phyloP scores from a whole-genome alignment of 805 yeast genomes.

The Spencermartinsiella europaea region DNA sequence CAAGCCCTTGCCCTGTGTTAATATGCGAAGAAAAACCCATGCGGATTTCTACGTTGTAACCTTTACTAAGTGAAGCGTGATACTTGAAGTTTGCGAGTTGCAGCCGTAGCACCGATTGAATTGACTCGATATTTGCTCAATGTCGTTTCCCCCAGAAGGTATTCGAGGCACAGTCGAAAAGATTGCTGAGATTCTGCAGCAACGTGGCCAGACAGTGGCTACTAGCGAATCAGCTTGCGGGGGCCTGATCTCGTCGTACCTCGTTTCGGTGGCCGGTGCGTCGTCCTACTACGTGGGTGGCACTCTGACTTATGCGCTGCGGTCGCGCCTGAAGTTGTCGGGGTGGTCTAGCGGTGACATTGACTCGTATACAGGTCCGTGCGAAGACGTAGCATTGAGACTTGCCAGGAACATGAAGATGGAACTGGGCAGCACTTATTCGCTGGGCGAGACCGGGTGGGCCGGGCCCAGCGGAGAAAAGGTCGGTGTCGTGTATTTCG shows the following conservation, averaged over 20 bases:
- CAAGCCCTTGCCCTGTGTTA: too few relatives aligned
- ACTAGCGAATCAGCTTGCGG: slow-evolving; percentile 90
- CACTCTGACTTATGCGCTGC: slow-evolving; percentile 69
- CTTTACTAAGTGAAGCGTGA: too few relatives aligned
- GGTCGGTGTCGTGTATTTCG: slow-evolving; percentile 65
- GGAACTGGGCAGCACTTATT: slow-evolving; percentile 79
- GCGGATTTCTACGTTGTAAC: too few relatives aligned
- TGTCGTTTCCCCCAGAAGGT: slow-evolving; percentile 55
- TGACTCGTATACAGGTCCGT: slow-evolving; percentile 71
- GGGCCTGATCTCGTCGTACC: slow-evolving; percentile 72
- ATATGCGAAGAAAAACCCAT: too few relatives aligned
- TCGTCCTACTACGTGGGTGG: slow-evolving; percentile 81
- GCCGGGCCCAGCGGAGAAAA: slow-evolving; percentile 59
- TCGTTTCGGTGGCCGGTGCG: slow-evolving; percentile 83
- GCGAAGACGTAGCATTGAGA: slow-evolving; percentile 65
- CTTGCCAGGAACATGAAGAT: slow-evolving; percentile 74
- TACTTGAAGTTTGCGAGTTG: too few relatives aligned
- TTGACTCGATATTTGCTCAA: too few relatives aligned
- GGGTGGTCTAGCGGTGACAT: slow-evolving; percentile 79
- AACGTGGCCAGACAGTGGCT: slow-evolving; percentile 60
- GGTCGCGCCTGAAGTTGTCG: slow-evolving; percentile 64
- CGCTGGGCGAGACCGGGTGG: slow-evolving; percentile 80
- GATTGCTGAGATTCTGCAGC: slow-evolving; percentile 53
- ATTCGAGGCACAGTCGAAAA: slow-evolving; percentile 45
- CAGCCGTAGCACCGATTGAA: too few relatives aligned